Base-by-base conservation (phyloP, 2,329 filamentous ascomycete species). In the Aspergillus sergii region DNA sequence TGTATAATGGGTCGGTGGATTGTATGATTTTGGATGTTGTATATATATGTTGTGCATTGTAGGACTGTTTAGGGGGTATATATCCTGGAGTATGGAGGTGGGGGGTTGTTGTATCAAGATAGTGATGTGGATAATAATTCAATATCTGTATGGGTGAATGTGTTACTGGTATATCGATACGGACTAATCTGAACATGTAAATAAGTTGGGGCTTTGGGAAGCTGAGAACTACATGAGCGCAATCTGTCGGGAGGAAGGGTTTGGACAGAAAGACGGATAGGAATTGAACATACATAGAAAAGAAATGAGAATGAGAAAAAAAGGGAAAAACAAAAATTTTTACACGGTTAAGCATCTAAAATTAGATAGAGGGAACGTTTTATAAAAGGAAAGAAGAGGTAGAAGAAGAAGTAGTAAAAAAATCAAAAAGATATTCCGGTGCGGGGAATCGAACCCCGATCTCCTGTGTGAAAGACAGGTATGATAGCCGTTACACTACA, bases 361-460 rank as follows among this genome's bases (percentile, higher is more conserved):
- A 7, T 36, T 2, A 7, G 34, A 16, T 16, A 3, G 14, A 16
- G 16, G 16, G 5, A 16, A 3, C 16, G 8, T 9, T 41, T 9
- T n/a, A 10, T 19, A 41, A 2, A n/a, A 8, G 7, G 8, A 39
- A 19, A 16, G 7, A 39, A 16, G 36, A 19, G n/a, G 12, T 36
- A 14, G 34, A 12, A 34, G 9, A 34, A 34, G 12, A 34, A 14
- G 3, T 14, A 12, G 11, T 34, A 14, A 1, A 6, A 5, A 14
- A 36, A 14, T 36, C 34, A 45, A 45, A 19, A 39, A 36, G 14
- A 39, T 3, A 34, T 28, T 64, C 63, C 63, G 63, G 59, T 62
- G 46, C 63, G 63, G 63, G 63, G 63, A 64, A 64, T 64, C 63
- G 63, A 64, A 64, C 63, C 63, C 63, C 63, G 63, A 63, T 60